Evolutionary conservation across 2,329 filamentous ascomycete genomes (phyloP).

Genomic region (Tolypocladium amazonense): DNA sequence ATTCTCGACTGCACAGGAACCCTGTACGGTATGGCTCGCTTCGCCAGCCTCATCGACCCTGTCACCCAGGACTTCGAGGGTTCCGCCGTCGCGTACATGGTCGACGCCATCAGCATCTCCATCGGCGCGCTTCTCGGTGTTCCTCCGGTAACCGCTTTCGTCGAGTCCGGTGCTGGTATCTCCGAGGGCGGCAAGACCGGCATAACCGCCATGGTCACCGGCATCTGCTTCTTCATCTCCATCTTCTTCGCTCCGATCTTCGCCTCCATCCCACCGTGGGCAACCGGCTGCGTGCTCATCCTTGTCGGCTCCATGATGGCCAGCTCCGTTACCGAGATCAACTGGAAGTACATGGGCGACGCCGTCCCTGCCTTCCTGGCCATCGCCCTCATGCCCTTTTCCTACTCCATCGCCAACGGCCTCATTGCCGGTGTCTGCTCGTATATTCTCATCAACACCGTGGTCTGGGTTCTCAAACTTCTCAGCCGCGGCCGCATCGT

Average conservation of each 20-base stretch:
- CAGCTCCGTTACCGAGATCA: constrained; percentile 67
- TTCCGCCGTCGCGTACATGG: constrained; percentile 71
- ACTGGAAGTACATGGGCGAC: constrained; percentile 80
- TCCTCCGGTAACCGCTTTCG: constrained; percentile 76
- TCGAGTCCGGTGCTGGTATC: constrained; percentile 84
- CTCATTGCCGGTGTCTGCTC: constrained; percentile 70
- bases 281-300: constrained; percentile 78
- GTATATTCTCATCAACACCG: constrained; percentile 65
- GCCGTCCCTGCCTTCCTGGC: constrained; percentile 77
- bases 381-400: constrained; percentile 80
- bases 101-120: constrained; percentile 69
- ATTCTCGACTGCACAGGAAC: constrained; percentile 82
- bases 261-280: constrained; percentile 81
- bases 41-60: constrained; percentile 70
- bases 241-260: constrained; percentile 89
- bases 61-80: constrained; percentile 81
- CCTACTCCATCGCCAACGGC: constrained; percentile 79
- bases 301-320: constrained; percentile 87
- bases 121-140: constrained; percentile 70
- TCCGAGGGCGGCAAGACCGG: constrained; percentile 80
- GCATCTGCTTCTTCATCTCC: constrained; percentile 75
- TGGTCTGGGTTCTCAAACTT: constrained; percentile 59
- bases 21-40: constrained; percentile 81
- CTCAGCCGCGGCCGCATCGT: constrained; percentile 57
- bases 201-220: constrained; percentile 68